phyloP scores from a whole-genome alignment of 345 rosid genomes.

The Citrus trifoliata region DNA sequence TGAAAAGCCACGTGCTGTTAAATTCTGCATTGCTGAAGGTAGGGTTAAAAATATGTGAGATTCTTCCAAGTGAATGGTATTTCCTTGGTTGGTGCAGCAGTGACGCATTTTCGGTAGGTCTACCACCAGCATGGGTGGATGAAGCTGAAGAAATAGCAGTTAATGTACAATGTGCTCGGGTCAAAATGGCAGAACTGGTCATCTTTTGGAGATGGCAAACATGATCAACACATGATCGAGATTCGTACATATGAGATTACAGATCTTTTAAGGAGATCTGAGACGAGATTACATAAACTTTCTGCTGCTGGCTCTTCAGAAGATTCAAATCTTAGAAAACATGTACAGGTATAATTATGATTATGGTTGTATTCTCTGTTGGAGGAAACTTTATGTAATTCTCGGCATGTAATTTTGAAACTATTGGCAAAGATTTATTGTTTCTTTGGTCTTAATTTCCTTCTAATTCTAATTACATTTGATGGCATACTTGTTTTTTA shows the following conservation, averaged over 20 bases:
- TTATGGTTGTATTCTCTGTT: no score
- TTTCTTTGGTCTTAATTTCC: no score
- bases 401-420: no score
- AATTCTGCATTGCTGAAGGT: background rate
- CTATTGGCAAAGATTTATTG: no score
- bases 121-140: slow-evolving; percentile 97
- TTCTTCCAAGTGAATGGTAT: background rate
- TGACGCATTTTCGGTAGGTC: slow-evolving; percentile 63
- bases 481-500: background rate
- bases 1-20: background rate
- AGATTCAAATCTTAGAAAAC: no score
- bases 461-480: slow-evolving; percentile 8
- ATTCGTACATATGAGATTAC: slow-evolving; percentile 78
- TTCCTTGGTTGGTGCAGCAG: slow-evolving; percentile 49
- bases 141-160: slow-evolving; percentile 83
- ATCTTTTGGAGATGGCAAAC: slow-evolving; percentile 92
- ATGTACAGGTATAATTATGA: no score
- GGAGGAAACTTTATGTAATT: no score
- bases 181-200: slow-evolving; percentile 69
- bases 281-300: no score
- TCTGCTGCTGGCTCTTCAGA: no score
- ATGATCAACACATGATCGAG: slow-evolving; percentile 81
- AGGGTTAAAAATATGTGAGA: background rate
- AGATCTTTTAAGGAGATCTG: slow-evolving; percentile 4
- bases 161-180: slow-evolving; percentile 64